These are phyloP conservation scores for Annulohypoxylon moriforme DNA, from an alignment of 495 filamentous ascomycete species.

Conservation along the genomic window DNA sequence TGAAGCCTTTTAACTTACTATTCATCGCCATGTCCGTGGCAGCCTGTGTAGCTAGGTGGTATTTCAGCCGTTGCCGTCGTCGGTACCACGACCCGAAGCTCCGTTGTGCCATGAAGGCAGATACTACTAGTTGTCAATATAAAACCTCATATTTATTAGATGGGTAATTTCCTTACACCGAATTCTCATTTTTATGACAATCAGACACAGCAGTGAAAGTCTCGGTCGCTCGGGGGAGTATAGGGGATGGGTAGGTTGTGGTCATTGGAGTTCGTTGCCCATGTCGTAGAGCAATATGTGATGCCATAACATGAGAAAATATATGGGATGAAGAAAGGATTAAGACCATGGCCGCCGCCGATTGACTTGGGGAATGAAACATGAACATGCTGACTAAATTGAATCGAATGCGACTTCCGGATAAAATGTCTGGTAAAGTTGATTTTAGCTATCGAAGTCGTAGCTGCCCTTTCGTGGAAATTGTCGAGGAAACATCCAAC, in stretches of 20 bases:
- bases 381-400: not conserved
- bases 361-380: not conserved
- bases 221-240: slow-evolving; percentile 17
- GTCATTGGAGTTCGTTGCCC: not conserved
- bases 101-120: slow-evolving; percentile 54
- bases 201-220: slow-evolving; percentile 51
- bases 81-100: slow-evolving; percentile 57
- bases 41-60: slow-evolving; percentile 62
- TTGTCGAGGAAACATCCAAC: not conserved
- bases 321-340: not conserved
- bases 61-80: slow-evolving; percentile 57
- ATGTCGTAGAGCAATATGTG: not conserved
- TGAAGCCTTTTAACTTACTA: slow-evolving; percentile 49
- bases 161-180: slow-evolving; percentile 42
- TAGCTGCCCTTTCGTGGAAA: not conserved
- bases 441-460: not conserved
- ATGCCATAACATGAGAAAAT: slow-evolving; percentile 2
- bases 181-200: slow-evolving; percentile 55
- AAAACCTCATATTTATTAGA: not conserved
- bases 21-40: slow-evolving; percentile 61
- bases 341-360: not conserved
- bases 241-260: not conserved
- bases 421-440: not conserved
- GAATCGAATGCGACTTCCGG: not conserved
- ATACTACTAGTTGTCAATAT: slow-evolving; percentile 37